Evolutionary conservation across 345 rosid genomes (phyloP).

Genomic region (Hibiscus mutabilis): DNA sequence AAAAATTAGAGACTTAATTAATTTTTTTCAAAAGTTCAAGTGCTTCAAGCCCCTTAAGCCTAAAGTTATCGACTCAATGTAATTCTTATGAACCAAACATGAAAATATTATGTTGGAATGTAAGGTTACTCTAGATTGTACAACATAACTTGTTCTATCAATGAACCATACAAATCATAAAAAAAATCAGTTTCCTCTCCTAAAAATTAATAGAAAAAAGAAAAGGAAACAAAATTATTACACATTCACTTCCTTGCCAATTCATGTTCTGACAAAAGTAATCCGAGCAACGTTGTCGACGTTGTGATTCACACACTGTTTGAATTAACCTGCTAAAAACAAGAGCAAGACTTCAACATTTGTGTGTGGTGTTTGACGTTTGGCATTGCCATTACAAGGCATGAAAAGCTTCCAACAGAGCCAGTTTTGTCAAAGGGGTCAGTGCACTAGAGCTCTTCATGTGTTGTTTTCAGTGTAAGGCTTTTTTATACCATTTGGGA

Average conservation of each 20-base stretch:
- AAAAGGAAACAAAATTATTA: background rate
- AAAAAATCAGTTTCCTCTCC: too few relatives aligned
- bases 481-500: conserved; percentile 48
- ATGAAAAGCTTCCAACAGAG: conserved; percentile 28
- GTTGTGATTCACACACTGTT: conserved; percentile 1
- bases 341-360: conserved; percentile 7
- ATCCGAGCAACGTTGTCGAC: conserved; percentile 1
- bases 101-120: too few relatives aligned
- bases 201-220: too few relatives aligned
- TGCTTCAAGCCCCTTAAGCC: too few relatives aligned
- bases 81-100: too few relatives aligned
- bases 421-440: conserved; percentile 27
- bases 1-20: too few relatives aligned
- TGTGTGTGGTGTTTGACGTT: conserved; percentile 6
- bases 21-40: too few relatives aligned
- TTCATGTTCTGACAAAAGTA: conserved; percentile 5
- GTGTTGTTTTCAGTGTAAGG: conserved; percentile 57
- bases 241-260: background rate
- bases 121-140: too few relatives aligned
- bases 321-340: conserved; percentile 5
- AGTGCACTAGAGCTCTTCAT: conserved; percentile 55
- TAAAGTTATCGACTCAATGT: too few relatives aligned
- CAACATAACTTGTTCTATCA: too few relatives aligned
- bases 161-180: too few relatives aligned
- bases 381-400: conserved; percentile 9